Conservation (phyloP, 345 rosid species). For the Eucalyptus erythrocorys region DNA sequence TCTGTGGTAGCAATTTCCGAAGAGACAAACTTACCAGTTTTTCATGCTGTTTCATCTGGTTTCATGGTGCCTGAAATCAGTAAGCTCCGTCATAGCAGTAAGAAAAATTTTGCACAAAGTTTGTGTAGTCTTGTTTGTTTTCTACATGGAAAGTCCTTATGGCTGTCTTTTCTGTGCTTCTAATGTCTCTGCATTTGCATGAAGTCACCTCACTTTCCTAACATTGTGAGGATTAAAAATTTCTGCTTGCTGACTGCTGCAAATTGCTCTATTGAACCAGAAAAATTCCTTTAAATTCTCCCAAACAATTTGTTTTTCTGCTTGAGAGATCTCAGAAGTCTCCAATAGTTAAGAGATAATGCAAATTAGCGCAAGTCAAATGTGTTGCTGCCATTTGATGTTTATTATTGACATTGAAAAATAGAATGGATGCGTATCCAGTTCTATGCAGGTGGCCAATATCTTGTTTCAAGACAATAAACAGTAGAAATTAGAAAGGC, state of each 20-base stretch:
- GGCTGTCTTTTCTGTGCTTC: not conserved
- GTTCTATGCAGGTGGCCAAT: not conserved
- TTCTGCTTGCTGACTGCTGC: not conserved
- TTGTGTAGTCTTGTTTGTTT: not conserved
- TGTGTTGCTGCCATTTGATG: not conserved
- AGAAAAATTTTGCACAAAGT: not conserved
- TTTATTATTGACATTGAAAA: not conserved
- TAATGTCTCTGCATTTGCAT: not conserved
- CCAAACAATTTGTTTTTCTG: not conserved
- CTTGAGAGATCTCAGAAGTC: not conserved
- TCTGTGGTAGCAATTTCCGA: rapidly evolving
- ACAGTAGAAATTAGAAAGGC: not conserved
- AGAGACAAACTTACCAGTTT: not conserved
- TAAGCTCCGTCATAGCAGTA: not conserved
- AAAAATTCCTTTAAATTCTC: not conserved
- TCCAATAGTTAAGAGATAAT: not conserved
- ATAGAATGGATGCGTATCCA: not conserved
- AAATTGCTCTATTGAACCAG: not conserved
- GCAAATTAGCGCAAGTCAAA: not conserved
- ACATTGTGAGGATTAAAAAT: not conserved
- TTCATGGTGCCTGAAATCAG: not conserved
- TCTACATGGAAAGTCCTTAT: rapidly evolving
- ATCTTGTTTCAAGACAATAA: not conserved
- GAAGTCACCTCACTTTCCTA: not conserved
- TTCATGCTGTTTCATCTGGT: not conserved